These are phyloP conservation scores for Ophiostoma tasmaniense DNA, from an alignment of 2,329 filamentous ascomycete genomes.

Conservation along the genomic window DNA sequence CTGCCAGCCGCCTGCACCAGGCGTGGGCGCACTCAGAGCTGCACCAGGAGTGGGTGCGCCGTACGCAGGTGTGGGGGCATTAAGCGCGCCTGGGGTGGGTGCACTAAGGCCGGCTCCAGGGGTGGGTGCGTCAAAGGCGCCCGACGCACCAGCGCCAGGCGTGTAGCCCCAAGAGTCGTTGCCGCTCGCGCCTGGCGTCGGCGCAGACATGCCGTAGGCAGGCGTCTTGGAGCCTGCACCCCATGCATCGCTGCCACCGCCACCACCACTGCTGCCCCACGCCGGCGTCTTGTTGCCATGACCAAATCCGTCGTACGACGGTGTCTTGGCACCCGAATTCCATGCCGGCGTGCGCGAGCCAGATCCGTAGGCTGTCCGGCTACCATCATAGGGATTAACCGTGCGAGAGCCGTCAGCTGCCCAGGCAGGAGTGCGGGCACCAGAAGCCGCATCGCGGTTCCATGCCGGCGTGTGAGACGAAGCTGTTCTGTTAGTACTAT, in stretches of 20 bases:
- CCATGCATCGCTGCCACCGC: conserved; percentile 21
- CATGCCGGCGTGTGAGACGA: conserved; percentile 55
- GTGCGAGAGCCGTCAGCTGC: conserved; percentile 54
- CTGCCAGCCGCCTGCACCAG: conserved; percentile 54
- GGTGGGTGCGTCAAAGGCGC: conserved; percentile 60
- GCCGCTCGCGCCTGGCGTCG: conserved; percentile 44
- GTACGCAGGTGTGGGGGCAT: conserved; percentile 61
- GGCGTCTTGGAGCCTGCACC: conserved; percentile 63
- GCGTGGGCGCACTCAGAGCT: conserved; percentile 55
- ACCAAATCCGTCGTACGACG: conserved; percentile 55
- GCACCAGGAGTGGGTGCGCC: conserved; percentile 53
- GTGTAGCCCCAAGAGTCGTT: conserved; percentile 23
- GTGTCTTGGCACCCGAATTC: conserved; percentile 68
- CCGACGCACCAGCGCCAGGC: background rate
- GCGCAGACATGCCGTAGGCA: conserved; percentile 54
- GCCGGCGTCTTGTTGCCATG: conserved; percentile 61
- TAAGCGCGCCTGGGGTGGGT: conserved; percentile 53
- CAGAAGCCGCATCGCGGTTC: conserved; percentile 45
- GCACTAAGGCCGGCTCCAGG: conserved; percentile 51
- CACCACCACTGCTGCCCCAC: conserved; percentile 35
- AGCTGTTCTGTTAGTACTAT: conserved; percentile 34
- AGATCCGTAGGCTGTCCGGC: conserved; percentile 67
- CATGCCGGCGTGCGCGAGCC: conserved; percentile 66
- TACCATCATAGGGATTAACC: conserved; percentile 64
- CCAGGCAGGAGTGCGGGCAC: conserved; percentile 63